Evolutionary conservation across 768 basidiomycete species (phyloP).

Genomic region (Pulveroboletus sp.): DNA sequence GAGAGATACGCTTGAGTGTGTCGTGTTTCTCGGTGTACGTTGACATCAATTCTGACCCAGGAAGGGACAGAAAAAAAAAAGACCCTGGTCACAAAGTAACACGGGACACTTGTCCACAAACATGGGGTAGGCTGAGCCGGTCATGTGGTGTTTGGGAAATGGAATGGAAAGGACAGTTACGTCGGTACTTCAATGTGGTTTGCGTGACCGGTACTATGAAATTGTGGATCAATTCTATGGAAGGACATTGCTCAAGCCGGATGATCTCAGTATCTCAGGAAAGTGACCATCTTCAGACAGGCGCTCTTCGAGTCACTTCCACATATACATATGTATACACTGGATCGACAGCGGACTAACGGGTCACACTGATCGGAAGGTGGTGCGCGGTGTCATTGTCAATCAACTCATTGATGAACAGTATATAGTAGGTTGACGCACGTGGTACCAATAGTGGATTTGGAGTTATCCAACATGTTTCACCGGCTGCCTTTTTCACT

Average conservation of each 20-base stretch:
- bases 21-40: not conserved
- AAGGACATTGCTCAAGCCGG: not conserved
- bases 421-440: slow-evolving; percentile 5
- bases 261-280: not conserved
- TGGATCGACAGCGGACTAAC: not conserved
- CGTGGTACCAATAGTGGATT: slow-evolving; percentile 13
- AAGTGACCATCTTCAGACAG: not conserved
- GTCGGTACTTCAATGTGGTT: no score
- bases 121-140: slow-evolving; percentile 8
- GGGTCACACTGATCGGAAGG: not conserved
- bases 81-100: slow-evolving; percentile 4
- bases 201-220: not conserved
- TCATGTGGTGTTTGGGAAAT: not conserved
- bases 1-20: no score
- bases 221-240: not conserved
- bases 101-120: slow-evolving; percentile 9
- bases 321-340: not conserved
- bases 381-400: not conserved
- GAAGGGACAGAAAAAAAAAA: no score
- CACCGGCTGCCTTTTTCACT: slow-evolving; percentile 81
- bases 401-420: no score
- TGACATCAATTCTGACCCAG: no score
- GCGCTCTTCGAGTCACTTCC: not conserved
- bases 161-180: not conserved
- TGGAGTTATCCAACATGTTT: slow-evolving; percentile 32